These are phyloP conservation scores for Backusella morwellensis DNA, from an alignment of 192 early-diverging fungal species.

Conservation along the genomic window DNA sequence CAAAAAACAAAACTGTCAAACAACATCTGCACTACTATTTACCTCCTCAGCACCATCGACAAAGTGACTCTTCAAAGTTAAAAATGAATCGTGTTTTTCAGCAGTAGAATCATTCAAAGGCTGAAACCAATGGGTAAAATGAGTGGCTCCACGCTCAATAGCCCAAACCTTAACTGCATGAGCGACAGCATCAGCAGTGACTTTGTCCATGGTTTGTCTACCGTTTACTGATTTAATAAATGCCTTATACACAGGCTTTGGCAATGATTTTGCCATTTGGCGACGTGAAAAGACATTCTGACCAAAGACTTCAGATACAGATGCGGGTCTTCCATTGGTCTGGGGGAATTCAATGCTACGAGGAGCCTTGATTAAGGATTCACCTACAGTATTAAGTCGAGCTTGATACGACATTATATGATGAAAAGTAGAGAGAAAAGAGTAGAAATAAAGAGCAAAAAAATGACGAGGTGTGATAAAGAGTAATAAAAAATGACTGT, in stretches of 20 bases:
- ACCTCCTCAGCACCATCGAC: slow-evolving; percentile 85
- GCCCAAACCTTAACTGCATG: slow-evolving; percentile 99
- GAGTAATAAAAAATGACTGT: neutral
- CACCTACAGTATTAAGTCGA: slow-evolving; percentile 41
- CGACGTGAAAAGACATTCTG: slow-evolving; percentile 93
- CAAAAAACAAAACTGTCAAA: neutral
- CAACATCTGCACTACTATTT: neutral
- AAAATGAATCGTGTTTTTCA: slow-evolving; percentile 99
- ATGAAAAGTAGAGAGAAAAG: neutral
- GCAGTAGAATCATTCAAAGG: slow-evolving; percentile 97
- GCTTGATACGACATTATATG: slow-evolving; percentile 38
- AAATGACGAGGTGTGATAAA: neutral
- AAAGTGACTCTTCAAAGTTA: slow-evolving; percentile 81
- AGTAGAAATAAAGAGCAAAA: neutral
- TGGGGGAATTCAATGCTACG: slow-evolving; percentile 81
- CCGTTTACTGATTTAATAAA: slow-evolving; percentile 94
- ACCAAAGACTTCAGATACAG: slow-evolving; percentile 89
- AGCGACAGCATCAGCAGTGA: slow-evolving; percentile 96
- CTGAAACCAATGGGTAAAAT: slow-evolving; percentile 99
- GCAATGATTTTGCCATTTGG: slow-evolving; percentile 82
- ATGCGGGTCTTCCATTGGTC: slow-evolving; percentile 66
- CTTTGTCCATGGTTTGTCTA: slow-evolving; percentile 82
- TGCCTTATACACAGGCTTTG: slow-evolving; percentile 89
- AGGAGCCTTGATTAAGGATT: slow-evolving; percentile 58
- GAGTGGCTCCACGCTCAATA: slow-evolving; percentile 95